Evolutionary conservation across 495 filamentous ascomycete genomes (phyloP).

Genomic region (Sphaerosporella brunnea): DNA sequence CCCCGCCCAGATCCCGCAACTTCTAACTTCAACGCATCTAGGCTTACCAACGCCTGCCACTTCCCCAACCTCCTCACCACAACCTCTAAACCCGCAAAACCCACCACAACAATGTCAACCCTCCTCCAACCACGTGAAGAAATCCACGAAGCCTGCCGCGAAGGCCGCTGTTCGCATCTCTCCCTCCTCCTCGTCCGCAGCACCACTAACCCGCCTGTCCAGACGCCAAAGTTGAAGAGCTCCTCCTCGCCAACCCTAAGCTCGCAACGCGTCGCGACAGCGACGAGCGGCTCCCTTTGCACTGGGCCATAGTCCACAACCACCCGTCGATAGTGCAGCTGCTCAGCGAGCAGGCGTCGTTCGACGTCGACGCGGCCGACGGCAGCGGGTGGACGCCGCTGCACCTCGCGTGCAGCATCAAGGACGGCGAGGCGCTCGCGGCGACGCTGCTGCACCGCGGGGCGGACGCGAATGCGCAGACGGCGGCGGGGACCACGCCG

Average conservation of each 20-base stretch:
- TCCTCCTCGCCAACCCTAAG: conserved; percentile 54
- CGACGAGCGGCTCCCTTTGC: conserved; percentile 79
- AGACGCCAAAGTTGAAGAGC: conserved; percentile 17
- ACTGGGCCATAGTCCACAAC: conserved; percentile 87
- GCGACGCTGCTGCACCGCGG: conserved; percentile 61
- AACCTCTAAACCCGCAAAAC: too few relatives aligned
- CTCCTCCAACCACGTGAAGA: neutral
- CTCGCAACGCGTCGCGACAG: conserved; percentile 58
- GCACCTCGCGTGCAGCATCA: conserved; percentile 77
- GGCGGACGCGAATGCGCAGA: conserved; percentile 69
- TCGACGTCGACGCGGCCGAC: conserved; percentile 76
- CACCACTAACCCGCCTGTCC: conserved; percentile 8
- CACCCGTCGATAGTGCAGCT: conserved; percentile 55
- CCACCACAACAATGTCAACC: too few relatives aligned
- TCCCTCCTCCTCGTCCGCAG: conserved; percentile 4
- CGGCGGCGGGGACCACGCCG: conserved; percentile 40
- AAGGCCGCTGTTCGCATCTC: conserved; percentile 54
- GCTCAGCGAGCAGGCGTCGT: conserved; percentile 48
- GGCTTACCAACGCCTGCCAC: too few relatives aligned
- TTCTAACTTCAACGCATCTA: too few relatives aligned
- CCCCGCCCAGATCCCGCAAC: too few relatives aligned
- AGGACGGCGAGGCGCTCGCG: conserved; percentile 47
- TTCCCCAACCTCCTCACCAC: too few relatives aligned
- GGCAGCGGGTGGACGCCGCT: conserved; percentile 83
- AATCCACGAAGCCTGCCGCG: conserved; percentile 71